Conservation (phyloP, 2,329 filamentous ascomycete species). For the Lecanicillium sp. region DNA sequence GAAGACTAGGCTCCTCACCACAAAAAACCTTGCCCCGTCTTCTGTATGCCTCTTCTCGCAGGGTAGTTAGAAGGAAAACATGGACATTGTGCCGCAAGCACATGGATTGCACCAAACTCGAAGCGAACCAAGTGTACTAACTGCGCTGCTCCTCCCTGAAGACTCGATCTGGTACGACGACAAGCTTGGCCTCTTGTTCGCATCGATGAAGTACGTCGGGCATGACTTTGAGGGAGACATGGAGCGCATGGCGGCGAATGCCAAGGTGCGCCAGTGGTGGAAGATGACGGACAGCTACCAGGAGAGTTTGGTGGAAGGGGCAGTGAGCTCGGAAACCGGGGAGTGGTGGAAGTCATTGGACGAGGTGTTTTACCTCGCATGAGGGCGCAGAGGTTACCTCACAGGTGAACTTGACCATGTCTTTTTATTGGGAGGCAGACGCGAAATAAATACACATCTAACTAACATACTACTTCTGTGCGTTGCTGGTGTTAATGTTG, state of each 20-base stretch:
- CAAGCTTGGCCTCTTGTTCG: conserved; percentile 59
- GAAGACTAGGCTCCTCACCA: no score
- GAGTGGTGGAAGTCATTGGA: conserved; percentile 65
- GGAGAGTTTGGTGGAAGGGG: conserved; percentile 55
- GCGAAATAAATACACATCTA: no score
- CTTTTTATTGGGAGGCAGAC: no score
- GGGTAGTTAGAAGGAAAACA: no score
- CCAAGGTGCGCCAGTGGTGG: conserved; percentile 74
- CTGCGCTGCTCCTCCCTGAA: conserved; percentile 26
- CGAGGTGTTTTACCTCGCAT: conserved; percentile 61
- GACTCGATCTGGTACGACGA: conserved; percentile 70
- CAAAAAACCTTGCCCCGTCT: no score
- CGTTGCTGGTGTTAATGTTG: no score
- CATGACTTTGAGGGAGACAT: conserved; percentile 68
- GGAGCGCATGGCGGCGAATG: conserved; percentile 66
- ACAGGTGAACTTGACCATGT: no score
- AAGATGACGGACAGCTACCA: conserved; percentile 72
- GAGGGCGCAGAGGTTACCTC: no score
- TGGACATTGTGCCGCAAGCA: no score
- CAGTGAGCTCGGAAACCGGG: conserved; percentile 52
- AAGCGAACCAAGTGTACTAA: background rate
- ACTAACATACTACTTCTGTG: no score
- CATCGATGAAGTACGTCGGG: conserved; percentile 73
- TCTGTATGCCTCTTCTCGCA: no score
- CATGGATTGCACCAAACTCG: no score